Conservation (phyloP, 306 rosid genomes). For the Cucurbita moschata region DNA sequence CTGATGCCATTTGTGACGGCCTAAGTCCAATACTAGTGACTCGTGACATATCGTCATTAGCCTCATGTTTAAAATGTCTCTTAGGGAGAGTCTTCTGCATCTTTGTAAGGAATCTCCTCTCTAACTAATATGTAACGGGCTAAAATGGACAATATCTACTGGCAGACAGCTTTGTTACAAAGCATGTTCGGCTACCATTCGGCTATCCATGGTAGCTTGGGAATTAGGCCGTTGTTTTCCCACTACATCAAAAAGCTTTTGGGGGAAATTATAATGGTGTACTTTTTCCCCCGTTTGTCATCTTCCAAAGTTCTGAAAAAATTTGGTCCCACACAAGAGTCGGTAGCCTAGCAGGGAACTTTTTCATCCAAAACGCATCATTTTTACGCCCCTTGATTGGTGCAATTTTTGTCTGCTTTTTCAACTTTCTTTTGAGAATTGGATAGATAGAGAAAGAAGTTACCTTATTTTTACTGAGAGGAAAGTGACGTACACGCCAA, state of each 20-base stretch:
- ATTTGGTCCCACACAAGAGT: not conserved
- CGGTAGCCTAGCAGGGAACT: not conserved
- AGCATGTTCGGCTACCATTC: no score
- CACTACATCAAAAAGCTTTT: not conserved
- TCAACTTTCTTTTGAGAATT: not conserved
- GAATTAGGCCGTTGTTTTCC: not conserved
- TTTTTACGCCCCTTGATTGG: not conserved
- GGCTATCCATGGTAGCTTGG: no score
- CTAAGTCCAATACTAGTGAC: no score
- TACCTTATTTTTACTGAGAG: not conserved
- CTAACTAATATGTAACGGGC: no score
- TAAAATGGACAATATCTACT: no score
- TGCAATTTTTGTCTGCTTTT: not conserved
- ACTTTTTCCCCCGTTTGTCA: not conserved
- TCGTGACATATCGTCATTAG: no score
- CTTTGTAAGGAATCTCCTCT: no score
- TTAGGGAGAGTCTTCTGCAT: no score
- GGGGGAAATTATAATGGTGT: not conserved
- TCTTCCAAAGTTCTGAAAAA: not conserved
- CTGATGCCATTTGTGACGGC: no score
- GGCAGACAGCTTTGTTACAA: no score
- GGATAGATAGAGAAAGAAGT: not conserved
- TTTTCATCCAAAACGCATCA: not conserved
- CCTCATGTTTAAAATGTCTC: no score
- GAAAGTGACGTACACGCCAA: not conserved